phyloP scores from a whole-genome alignment of 129 eudicot genomes.

The Sambucus nigra region DNA sequence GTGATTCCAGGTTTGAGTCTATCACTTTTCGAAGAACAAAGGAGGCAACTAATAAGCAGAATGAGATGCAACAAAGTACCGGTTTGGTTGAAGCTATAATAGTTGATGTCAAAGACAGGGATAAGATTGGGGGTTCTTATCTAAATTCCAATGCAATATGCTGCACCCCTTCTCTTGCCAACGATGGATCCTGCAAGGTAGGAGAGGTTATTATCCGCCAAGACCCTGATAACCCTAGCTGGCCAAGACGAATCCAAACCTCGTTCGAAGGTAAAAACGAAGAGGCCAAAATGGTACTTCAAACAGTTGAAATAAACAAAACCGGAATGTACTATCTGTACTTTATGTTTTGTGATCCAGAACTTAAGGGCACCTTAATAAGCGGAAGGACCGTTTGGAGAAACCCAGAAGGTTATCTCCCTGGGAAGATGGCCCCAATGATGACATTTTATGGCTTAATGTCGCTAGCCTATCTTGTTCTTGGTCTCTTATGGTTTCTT shows the following conservation, averaged over 20 bases:
- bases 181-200: conserved; percentile 73
- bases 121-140: conserved; percentile 65
- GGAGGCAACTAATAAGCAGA: conserved; percentile 59
- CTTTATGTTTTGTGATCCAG: conserved; percentile 67
- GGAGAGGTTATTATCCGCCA: conserved; percentile 77
- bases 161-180: conserved; percentile 65
- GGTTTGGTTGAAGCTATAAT: conserved; percentile 75
- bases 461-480: conserved; percentile 72
- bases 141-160: conserved; percentile 60
- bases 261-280: conserved; percentile 56
- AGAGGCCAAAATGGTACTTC: conserved; percentile 50
- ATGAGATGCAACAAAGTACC: conserved; percentile 73
- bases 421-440: conserved; percentile 79
- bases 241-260: conserved; percentile 67
- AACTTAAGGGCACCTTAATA: conserved; percentile 55
- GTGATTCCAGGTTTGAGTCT: conserved; percentile 61
- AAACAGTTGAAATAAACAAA: conserved; percentile 55
- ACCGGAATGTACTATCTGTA: conserved; percentile 89
- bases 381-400: conserved; percentile 90
- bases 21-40: conserved; percentile 58
- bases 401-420: conserved; percentile 77
- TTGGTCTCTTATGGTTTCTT: conserved; percentile 78
- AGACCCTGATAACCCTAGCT: conserved; percentile 58
- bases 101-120: conserved; percentile 73
- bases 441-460: conserved; percentile 77